phyloP scores from a whole-genome alignment of 2,329 filamentous ascomycete genomes.

The Gnomoniopsis sp. region DNA sequence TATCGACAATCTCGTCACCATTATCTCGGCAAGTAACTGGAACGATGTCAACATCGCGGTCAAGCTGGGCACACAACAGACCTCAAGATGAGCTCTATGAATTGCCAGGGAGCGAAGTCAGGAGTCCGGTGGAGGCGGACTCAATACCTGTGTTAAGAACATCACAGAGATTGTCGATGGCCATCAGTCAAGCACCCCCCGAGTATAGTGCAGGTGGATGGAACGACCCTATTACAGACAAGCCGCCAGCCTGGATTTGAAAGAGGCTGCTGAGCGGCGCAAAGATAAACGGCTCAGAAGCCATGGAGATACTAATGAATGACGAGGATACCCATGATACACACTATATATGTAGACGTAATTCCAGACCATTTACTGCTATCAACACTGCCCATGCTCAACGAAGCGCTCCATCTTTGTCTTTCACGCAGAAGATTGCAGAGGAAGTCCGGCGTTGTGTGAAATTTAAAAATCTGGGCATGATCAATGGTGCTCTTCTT shows the following conservation, averaged over 20 bases:
- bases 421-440: no score
- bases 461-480: no score
- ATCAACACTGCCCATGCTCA: background rate
- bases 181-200: background rate
- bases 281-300: background rate
- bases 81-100: slow-evolving; percentile 9
- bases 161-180: background rate
- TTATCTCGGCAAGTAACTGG: slow-evolving; percentile 1
- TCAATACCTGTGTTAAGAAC: background rate
- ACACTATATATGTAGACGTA: slow-evolving; percentile 1
- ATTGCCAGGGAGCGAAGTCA: slow-evolving; percentile 2
- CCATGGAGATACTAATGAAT: slow-evolving; percentile 5
- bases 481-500: no score
- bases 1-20: background rate
- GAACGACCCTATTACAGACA: slow-evolving; percentile 12
- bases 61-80: slow-evolving; percentile 10
- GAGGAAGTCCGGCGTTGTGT: no score
- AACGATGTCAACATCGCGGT: background rate
- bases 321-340: slow-evolving; percentile 1
- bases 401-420: background rate
- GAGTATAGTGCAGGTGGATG: slow-evolving; percentile 4
- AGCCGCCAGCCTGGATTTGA: slow-evolving; percentile 2
- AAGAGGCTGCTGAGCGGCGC: background rate
- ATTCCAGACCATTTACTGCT: background rate
- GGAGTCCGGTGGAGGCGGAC: slow-evolving; percentile 5